Evolutionary conservation across 176 grass and related monocot species (phyloP), one percentile per base, ranked within the genome.

Genomic region (Raddia guianensis): DNA sequence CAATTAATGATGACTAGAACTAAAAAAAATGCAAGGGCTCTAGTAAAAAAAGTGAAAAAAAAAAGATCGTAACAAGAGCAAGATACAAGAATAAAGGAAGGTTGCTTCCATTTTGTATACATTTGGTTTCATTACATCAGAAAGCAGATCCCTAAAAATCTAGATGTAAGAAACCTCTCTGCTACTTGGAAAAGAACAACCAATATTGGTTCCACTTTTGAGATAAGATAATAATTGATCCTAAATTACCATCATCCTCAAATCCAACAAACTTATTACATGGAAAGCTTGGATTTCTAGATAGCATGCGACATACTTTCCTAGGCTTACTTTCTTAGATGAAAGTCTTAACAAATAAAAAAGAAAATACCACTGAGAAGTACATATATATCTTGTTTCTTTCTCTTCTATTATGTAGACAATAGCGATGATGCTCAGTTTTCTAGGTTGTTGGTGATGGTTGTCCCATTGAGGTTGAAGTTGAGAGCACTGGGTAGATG

Each of bases 301-400:
- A 59, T 79, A 76, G 65, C 53, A 81, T 47, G 35, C 69, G 74
- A 77, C 82, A 64, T 71, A 66, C 83, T 82, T 85, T 82, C 83
- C 82, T 73, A 58, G 73, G 87, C 83, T 77, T 86, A 89, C 85
- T 89, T 89, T 89, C 82, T 85, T 81, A 68, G 87, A 53, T 58
- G 57, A n/a, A 12, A 60, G 33, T 7, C 86, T 40, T 89, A 86
- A 68, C 42, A 69, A 77, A 56, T 4, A 5, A 20, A 35, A 89
- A 78, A 47, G 64, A 68, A 89, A 85, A 81, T 65, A 77, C 85
- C 77, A 20, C 83, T 67, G 87, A 73, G 82, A 82, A 78, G 78
- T 89, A 89, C 78, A 78, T 53, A 65, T 71, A 78, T 53, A 65
- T 71, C 70, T 13, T 54, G 70, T 66, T 10, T 65, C 15, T 13